phyloP scores from a whole-genome alignment of 2,329 filamentous ascomycete genomes.

The Ophiocordyceps australis region DNA sequence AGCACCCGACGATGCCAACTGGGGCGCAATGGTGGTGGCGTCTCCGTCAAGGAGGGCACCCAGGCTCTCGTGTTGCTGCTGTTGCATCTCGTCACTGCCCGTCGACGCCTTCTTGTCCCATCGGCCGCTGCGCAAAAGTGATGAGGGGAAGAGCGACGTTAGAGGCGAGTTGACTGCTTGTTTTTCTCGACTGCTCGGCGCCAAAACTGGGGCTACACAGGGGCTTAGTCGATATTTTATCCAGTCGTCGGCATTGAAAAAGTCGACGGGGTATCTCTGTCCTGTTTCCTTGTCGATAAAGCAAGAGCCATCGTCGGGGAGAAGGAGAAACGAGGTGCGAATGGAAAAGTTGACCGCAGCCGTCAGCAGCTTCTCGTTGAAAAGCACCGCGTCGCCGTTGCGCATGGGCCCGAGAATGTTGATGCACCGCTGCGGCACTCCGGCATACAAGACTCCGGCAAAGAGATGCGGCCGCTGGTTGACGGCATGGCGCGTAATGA shows the following conservation, averaged over 20 bases:
- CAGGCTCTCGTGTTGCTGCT: constrained; percentile 1
- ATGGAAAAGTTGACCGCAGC: constrained; percentile 89
- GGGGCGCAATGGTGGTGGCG: constrained; percentile 12
- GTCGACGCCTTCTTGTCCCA: constrained; percentile 12
- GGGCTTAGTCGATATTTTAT: constrained; percentile 61
- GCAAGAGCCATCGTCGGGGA: constrained; percentile 74
- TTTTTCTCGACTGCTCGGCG: constrained; percentile 25
- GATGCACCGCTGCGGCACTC: constrained; percentile 69
- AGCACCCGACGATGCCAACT: constrained; percentile 6
- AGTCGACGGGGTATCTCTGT: constrained; percentile 67
- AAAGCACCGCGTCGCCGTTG: constrained; percentile 79
- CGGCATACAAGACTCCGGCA: constrained; percentile 69
- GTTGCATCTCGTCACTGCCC: constrained; percentile 1
- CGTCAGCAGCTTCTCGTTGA: constrained; percentile 78
- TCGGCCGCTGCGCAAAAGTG: constrained; percentile 20
- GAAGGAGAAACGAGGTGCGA: constrained; percentile 65
- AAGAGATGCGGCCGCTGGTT: constrained; percentile 77
- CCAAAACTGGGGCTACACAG: constrained; percentile 50
- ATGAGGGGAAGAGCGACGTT: constrained; percentile 25
- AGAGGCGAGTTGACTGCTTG: constrained; percentile 22
- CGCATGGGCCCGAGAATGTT: constrained; percentile 82
- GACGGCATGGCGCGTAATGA: constrained; percentile 77
- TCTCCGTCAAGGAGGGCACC: constrained; percentile 16
- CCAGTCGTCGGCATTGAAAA: constrained; percentile 68
- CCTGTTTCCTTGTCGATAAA: constrained; percentile 72